These are phyloP conservation scores for Pseudocercospora ulei DNA, from an alignment of 2,329 filamentous ascomycete species.

Conservation along the genomic window DNA sequence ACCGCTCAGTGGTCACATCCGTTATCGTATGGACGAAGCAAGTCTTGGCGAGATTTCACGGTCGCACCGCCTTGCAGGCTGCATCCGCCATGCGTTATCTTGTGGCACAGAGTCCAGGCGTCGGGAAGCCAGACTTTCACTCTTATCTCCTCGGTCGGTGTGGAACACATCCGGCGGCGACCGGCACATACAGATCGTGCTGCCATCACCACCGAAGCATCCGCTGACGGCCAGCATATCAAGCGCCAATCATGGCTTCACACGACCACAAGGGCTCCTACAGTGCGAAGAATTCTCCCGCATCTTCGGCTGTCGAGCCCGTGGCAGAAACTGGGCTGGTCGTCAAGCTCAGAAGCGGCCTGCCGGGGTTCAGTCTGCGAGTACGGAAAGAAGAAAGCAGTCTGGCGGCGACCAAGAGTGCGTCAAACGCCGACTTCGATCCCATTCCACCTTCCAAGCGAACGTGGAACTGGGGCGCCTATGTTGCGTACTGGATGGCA, in stretches of 20 bases:
- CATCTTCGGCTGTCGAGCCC: conserved; percentile 23
- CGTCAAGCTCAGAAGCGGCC: conserved; percentile 22
- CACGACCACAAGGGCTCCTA: conserved; percentile 12
- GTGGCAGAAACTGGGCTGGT: conserved; percentile 24
- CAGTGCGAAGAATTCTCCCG: conserved; percentile 25
- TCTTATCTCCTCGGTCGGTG: conserved; percentile 7
- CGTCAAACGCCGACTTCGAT: conserved; percentile 36
- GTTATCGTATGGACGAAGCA: too few species aligned
- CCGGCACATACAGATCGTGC: not conserved
- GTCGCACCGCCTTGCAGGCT: too few species aligned
- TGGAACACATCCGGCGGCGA: not conserved
- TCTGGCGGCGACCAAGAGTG: conserved; percentile 31
- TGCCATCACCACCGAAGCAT: not conserved
- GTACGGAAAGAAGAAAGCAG: conserved; percentile 34
- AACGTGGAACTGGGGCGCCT: conserved; percentile 33
- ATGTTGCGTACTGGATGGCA: conserved; percentile 37
- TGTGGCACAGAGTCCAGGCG: too few species aligned
- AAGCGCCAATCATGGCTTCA: conserved; percentile 13
- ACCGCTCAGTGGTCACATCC: too few species aligned
- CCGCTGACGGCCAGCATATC: not conserved
- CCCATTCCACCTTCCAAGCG: conserved; percentile 36
- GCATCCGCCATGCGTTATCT: too few species aligned
- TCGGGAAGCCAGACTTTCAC: too few species aligned
- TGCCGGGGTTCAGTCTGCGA: conserved; percentile 29
- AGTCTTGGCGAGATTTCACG: too few species aligned